Conservation (phyloP, 441 rosid species). For the Lepidium campestre region DNA sequence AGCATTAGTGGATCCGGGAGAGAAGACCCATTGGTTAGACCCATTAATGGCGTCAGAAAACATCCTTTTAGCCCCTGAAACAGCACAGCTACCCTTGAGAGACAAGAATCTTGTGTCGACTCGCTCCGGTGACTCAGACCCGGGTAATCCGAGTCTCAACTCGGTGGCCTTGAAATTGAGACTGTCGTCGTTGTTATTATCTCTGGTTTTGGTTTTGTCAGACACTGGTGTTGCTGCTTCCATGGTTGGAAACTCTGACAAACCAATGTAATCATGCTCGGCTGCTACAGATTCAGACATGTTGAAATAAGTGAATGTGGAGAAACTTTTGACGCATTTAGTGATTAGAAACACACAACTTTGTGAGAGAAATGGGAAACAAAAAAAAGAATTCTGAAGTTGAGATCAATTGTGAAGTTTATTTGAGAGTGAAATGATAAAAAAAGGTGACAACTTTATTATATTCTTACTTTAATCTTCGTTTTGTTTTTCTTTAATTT, state of each 20-base stretch:
- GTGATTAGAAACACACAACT: slow-evolving; percentile 8
- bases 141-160: slow-evolving; percentile 82
- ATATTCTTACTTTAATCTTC: neutral
- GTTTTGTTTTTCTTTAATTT: neutral
- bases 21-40: slow-evolving; percentile 52
- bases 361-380: neutral
- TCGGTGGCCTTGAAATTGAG: slow-evolving; percentile 63
- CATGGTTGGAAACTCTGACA: slow-evolving; percentile 50
- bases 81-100: slow-evolving; percentile 32
- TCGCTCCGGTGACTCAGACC: slow-evolving; percentile 59
- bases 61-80: slow-evolving; percentile 59
- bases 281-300: slow-evolving; percentile 38
- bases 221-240: slow-evolving; percentile 33
- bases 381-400: neutral
- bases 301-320: neutral
- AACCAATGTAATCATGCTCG: slow-evolving; percentile 59
- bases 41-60: slow-evolving; percentile 56
- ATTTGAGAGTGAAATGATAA: neutral
- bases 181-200: slow-evolving; percentile 21
- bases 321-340: slow-evolving; percentile 13
- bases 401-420: neutral
- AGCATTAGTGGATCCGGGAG: slow-evolving; percentile 30
- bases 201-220: slow-evolving; percentile 26
- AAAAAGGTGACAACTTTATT: slow-evolving; percentile 6
- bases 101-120: slow-evolving; percentile 27